Conservation (phyloP, 495 filamentous ascomycete genomes). For the Xylaria cubensis region DNA sequence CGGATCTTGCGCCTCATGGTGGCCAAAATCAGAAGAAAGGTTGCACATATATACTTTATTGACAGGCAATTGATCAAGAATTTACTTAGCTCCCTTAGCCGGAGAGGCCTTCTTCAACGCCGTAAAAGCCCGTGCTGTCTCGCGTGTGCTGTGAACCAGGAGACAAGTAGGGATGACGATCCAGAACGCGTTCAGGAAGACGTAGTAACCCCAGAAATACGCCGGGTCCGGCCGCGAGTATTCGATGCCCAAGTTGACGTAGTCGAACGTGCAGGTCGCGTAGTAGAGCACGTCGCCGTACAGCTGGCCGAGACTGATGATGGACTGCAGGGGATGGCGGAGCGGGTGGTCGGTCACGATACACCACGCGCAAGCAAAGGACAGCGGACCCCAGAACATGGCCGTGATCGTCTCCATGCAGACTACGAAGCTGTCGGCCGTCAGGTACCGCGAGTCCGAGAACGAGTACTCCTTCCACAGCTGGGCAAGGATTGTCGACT, state of each 20-base stretch:
- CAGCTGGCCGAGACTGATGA: constrained; percentile 62
- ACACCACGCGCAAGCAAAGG: constrained; percentile 53
- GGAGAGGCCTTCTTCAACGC: constrained; percentile 15
- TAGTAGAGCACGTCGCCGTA: constrained; percentile 66
- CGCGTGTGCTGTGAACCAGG: constrained; percentile 4
- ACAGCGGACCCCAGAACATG: constrained; percentile 63
- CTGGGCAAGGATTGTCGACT: constrained; percentile 60
- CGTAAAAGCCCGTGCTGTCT: constrained; percentile 23
- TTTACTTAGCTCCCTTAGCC: background rate
- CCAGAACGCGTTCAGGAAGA: constrained; percentile 64
- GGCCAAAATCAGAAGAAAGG: background rate
- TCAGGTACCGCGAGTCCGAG: constrained; percentile 65
- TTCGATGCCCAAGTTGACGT: constrained; percentile 42
- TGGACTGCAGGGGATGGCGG: constrained; percentile 58
- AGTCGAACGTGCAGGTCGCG: constrained; percentile 58
- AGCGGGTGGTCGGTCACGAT: constrained; percentile 55
- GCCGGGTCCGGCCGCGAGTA: constrained; percentile 60
- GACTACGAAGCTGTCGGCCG: constrained; percentile 58
- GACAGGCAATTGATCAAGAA: background rate
- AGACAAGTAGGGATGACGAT: constrained; percentile 55
- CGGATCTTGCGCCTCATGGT: background rate
- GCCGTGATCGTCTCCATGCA: constrained; percentile 64
- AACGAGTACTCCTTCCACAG: constrained; percentile 69
- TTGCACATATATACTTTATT: background rate
- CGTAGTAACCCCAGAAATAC: constrained; percentile 65